These are phyloP conservation scores for Hypomontagnella submonticulosa DNA, from an alignment of 495 filamentous ascomycete species.

Conservation along the genomic window DNA sequence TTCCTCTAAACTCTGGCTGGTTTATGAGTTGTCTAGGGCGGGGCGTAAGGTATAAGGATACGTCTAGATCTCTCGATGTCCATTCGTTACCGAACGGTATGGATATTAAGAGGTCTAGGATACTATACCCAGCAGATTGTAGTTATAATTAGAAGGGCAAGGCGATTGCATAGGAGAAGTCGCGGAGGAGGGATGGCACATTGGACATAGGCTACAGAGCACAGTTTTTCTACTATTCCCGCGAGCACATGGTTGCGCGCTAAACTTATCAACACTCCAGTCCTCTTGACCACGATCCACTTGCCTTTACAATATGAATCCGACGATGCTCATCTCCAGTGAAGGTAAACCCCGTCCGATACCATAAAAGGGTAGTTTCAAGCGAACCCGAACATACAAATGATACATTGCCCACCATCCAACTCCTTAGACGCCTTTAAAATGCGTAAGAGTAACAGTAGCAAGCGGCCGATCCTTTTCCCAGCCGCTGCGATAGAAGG, in stretches of 20 bases:
- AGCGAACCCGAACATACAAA: background rate
- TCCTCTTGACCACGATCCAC: background rate
- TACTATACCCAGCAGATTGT: conserved; percentile 7
- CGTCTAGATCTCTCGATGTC: background rate
- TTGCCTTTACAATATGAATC: background rate
- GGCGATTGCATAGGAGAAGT: conserved; percentile 20
- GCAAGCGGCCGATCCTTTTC: background rate
- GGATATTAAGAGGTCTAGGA: background rate
- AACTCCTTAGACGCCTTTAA: conserved; percentile 31
- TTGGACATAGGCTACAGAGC: conserved; percentile 16
- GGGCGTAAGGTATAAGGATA: no score
- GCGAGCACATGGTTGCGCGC: conserved; percentile 2
- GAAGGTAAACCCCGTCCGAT: background rate
- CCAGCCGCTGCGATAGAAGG: background rate
- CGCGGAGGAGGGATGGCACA: background rate
- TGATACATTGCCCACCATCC: conserved; percentile 13
- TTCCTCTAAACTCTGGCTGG: no score
- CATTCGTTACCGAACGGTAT: conserved; percentile 11
- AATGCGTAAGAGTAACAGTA: background rate
- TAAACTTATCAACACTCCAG: background rate
- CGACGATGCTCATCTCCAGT: background rate
- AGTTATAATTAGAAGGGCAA: conserved; percentile 18
- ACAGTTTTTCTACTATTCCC: conserved; percentile 4
- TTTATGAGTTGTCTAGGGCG: no score
- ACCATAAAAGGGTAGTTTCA: background rate